phyloP scores from a whole-genome alignment of 2,329 filamentous ascomycete species.

The Colletotrichum horii region DNA sequence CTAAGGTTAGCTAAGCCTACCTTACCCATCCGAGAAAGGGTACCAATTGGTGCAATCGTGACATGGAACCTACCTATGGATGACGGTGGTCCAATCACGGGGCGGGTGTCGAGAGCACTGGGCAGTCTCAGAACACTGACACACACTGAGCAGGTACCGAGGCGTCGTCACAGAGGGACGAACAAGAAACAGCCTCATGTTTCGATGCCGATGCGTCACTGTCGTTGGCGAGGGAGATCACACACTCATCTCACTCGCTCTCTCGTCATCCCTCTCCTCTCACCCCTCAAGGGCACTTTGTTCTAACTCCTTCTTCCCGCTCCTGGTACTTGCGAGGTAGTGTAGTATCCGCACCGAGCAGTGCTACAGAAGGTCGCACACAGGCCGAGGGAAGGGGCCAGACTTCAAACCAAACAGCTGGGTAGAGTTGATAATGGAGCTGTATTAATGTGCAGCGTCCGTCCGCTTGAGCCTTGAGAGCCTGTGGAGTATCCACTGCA shows the following conservation, averaged over 20 bases:
- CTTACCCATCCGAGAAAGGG: background rate
- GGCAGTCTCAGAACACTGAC: conserved; percentile 1
- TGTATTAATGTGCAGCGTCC: background rate
- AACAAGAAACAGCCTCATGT: conserved; percentile 36
- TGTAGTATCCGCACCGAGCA: background rate
- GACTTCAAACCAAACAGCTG: conserved; percentile 37
- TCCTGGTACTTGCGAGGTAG: background rate
- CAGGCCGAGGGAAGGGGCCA: conserved; percentile 4
- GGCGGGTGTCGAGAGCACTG: background rate
- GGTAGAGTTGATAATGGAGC: conserved; percentile 13
- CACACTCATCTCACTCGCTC: background rate
- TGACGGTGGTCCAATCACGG: background rate
- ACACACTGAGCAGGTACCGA: background rate
- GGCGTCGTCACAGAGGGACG: conserved; percentile 16
- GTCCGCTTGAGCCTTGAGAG: background rate
- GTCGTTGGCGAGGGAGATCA: background rate
- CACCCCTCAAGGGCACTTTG: background rate
- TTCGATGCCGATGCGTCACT: conserved; percentile 30
- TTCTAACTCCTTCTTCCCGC: background rate
- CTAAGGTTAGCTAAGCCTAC: background rate
- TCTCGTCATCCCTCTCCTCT: background rate
- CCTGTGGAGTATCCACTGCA: too few species aligned
- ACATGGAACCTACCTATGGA: too few species aligned
- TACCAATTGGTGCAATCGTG: too few species aligned
- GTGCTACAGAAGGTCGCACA: background rate